Evolutionary conservation across 2,329 filamentous ascomycete genomes (phyloP), one percentile per base, ranked within the genome.

Genomic region (Epichloe festucae): DNA sequence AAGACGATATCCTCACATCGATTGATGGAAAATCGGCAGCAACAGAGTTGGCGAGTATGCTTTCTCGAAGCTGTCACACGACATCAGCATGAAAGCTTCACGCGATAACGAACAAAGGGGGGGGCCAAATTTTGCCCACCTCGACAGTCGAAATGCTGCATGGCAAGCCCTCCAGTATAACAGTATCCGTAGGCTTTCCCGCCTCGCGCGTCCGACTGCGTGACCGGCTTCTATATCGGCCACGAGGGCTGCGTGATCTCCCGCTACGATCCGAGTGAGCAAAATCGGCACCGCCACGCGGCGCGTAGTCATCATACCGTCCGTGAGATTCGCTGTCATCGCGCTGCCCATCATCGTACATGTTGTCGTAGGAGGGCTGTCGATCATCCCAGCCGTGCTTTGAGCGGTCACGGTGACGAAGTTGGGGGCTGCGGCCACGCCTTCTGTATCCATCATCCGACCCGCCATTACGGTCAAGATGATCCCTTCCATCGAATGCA

Each of bases 151-250:
- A 72, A 53, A 77, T 66, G 51, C 71, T 70, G 52, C 66, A 61
- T 35, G 75, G 73, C 51, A 80, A 58, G 50, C 76, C 75, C 59
- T 81, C 77, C 43, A 81, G 65, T 50, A 80, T 77, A 49, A 80
- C 67, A 36, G 73, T 77, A 55, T 75, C 70, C 56, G 68, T 75
- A 35, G 74, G 73, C 52, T 58, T 60, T 47, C 70, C 70, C 31
- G 69, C 67, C 46, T 70, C 67, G 47, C 63, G 64, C 36, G 56
- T 62, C 36, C 62, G 68, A 52, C 65, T 70, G 27, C 57, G 60
- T 31, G 67, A 70, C 10, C 62, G 61, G 52, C 65, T 67, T 41
- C 64, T 63, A 40, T 59, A 55, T 39, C 59, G 55, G 46, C 55
- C 54, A 31, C 61, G 58, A 2, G 59, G 62, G 7, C 65, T 66